Percentiles rank a stretch among this genome's conserved stretches.
Evolutionary conservation across 2,329 filamentous ascomycete species (phyloP).

Genomic region (Epichloe sibirici): DNA sequence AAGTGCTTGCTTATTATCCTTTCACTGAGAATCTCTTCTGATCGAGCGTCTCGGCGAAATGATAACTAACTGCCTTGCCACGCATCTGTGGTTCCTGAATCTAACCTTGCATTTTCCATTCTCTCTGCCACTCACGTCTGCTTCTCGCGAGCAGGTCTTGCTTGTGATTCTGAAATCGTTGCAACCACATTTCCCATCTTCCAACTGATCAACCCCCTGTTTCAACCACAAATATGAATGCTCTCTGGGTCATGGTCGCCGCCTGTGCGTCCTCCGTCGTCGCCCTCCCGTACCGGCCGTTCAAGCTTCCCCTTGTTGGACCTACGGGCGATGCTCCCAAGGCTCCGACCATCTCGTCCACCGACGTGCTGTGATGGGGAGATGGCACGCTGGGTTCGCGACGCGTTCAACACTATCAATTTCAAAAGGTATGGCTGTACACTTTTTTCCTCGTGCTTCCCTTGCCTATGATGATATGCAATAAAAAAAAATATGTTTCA

Average conservation of each 20-base stretch:
- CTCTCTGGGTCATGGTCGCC: constrained; percentile 10
- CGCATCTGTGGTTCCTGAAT: neutral
- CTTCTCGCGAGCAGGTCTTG: neutral
- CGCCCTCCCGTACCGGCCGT: constrained; percentile 11
- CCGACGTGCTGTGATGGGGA: constrained; percentile 7
- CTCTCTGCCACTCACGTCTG: neutral
- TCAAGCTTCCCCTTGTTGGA: constrained; percentile 2
- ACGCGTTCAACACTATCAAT: neutral
- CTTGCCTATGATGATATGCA: constrained; percentile 9
- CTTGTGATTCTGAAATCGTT: neutral
- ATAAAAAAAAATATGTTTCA: constrained; percentile 22
- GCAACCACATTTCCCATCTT: neutral
- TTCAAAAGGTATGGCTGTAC: neutral
- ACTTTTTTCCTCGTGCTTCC: neutral
- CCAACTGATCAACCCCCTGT: neutral
- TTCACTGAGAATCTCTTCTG: neutral
- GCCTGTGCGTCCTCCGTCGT: constrained; percentile 11
- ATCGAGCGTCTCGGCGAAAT: neutral
- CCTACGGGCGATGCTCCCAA: neutral
- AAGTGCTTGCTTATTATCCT: neutral
- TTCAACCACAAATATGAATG: constrained; percentile 10
- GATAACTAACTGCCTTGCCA: neutral
- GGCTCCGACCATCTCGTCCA: constrained; percentile 4
- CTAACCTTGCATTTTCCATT: neutral
- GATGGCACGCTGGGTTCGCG: neutral